These are phyloP conservation scores for Globisporangium yorkense DNA, from an alignment of 352 stramenopile genomes.

Conservation along the genomic window DNA sequence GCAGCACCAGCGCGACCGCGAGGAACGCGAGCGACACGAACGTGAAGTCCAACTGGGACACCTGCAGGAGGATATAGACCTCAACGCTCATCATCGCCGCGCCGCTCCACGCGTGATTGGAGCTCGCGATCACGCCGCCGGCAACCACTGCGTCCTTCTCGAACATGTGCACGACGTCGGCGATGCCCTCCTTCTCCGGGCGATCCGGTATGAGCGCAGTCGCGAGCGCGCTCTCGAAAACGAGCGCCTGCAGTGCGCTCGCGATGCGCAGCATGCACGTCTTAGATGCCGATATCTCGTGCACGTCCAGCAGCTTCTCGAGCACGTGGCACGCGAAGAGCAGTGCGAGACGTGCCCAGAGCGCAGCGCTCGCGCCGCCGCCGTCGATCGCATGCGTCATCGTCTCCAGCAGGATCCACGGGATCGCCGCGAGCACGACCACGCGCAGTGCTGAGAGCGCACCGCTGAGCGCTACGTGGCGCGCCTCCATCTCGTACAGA, in stretches of 20 bases:
- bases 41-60: slow-evolving; percentile 24
- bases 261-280: slow-evolving; percentile 19
- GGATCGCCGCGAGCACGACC: neutral
- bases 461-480: neutral
- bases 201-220: slow-evolving; percentile 12
- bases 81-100: slow-evolving; percentile 26
- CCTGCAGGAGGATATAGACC: slow-evolving; percentile 30
- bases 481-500: neutral
- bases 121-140: slow-evolving; percentile 11
- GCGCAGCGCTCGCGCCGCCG: neutral
- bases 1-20: slow-evolving; percentile 14
- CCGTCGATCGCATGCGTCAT: neutral
- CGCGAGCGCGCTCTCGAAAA: slow-evolving; percentile 37
- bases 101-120: slow-evolving; percentile 27
- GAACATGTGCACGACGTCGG: slow-evolving; percentile 29
- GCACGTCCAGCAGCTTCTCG: neutral
- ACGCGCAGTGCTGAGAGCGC: neutral
- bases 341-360: neutral
- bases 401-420: neutral
- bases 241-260: slow-evolving; percentile 21
- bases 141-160: slow-evolving; percentile 20
- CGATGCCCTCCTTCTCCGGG: slow-evolving; percentile 30
- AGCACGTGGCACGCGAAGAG: neutral
- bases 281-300: neutral
- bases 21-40: slow-evolving; percentile 18